phyloP scores from a whole-genome alignment of 2,329 filamentous ascomycete genomes.

The Mariannaea sp. region DNA sequence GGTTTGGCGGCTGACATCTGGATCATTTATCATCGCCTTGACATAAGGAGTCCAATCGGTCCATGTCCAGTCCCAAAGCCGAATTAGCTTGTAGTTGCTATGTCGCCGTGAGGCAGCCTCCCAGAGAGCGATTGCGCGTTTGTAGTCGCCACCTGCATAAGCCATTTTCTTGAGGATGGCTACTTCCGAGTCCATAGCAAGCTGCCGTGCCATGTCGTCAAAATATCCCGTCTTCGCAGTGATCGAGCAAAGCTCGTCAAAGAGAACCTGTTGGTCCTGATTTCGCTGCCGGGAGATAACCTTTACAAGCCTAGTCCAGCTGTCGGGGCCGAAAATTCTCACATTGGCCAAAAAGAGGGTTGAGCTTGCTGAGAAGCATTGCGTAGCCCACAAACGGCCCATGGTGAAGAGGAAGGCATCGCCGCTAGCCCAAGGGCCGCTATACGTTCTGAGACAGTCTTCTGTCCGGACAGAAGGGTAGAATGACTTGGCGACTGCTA shows the following conservation, averaged over 20 bases:
- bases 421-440: neutral
- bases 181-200: neutral
- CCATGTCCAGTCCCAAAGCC: conserved; percentile 38
- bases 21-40: conserved; percentile 42
- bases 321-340: neutral
- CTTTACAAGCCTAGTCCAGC: conserved; percentile 2
- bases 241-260: neutral
- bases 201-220: conserved; percentile 1
- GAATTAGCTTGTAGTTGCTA: neutral
- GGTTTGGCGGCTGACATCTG: conserved; percentile 25
- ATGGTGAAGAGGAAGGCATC: conserved; percentile 9
- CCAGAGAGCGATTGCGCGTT: conserved; percentile 35
- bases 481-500: conserved; percentile 10
- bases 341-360: conserved; percentile 4
- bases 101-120: neutral
- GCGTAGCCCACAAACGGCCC: conserved; percentile 7
- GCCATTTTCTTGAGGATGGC: conserved; percentile 11
- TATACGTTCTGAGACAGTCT: conserved; percentile 7
- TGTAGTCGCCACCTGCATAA: conserved; percentile 30
- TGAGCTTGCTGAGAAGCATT: neutral
- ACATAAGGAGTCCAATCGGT: conserved; percentile 41
- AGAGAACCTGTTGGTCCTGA: neutral
- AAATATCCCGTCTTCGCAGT: conserved; percentile 10
- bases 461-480: neutral
- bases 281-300: neutral